Conservation (phyloP, 345 rosid species). For the Corchorus olitorius region DNA sequence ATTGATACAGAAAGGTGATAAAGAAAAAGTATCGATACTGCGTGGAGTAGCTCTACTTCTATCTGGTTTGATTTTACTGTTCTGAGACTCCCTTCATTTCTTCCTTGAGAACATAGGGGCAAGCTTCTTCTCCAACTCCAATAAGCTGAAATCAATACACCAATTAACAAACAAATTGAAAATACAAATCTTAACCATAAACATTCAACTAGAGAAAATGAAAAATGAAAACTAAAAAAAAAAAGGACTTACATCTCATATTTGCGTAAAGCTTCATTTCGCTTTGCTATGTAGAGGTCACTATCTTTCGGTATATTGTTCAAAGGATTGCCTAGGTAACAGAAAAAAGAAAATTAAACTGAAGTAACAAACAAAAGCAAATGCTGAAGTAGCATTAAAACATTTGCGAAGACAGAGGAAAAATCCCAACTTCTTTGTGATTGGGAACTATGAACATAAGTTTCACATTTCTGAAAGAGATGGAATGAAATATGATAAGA, state of each 20-base stretch:
- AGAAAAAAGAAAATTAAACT: background rate
- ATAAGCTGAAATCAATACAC: constrained; percentile 51
- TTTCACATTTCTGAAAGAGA: background rate
- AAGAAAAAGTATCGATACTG: background rate
- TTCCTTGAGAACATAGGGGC: constrained; percentile 57
- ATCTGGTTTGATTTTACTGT: background rate
- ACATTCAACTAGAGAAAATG: background rate
- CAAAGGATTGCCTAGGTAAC: constrained; percentile 59
- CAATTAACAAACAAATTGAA: background rate
- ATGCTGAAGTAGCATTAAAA: constrained; percentile 12
- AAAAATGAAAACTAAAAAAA: background rate
- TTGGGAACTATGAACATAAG: background rate
- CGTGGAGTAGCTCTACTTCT: background rate
- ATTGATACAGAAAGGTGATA: background rate
- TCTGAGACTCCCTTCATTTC: background rate
- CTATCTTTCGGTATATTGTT: constrained; percentile 80
- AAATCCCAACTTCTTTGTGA: background rate
- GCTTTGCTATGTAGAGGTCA: constrained; percentile 66
- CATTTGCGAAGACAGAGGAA: background rate
- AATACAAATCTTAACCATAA: background rate
- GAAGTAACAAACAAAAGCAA: background rate
- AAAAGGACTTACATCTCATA: constrained; percentile 69
- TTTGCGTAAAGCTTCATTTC: constrained; percentile 73
- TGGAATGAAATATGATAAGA: background rate
- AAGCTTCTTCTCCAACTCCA: constrained; percentile 84